Base-by-base conservation (phyloP, 2,329 filamentous ascomycete species). In the Fusarium irregulare region DNA sequence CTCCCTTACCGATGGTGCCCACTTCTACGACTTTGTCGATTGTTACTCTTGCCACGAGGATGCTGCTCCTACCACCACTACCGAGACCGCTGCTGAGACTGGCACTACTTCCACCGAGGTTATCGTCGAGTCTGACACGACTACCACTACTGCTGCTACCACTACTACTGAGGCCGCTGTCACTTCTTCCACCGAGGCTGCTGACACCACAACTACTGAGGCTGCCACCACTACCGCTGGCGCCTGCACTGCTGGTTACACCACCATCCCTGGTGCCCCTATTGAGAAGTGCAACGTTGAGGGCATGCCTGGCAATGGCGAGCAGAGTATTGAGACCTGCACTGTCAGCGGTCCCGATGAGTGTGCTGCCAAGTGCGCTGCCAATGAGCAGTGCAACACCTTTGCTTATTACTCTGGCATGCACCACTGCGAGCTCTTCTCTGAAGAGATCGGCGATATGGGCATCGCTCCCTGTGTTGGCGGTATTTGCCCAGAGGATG, bases 31-130 rank as follows among this genome's bases (percentile, higher is more conserved):
- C 56, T 28, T 59, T 23, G 28, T 28, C 6, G n/a, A 18, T 20
- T 63, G 60, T 34, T 63, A 47, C n/a, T 41, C 60, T 34, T 63
- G 60, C 14, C 18, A 41, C 13, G 56, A 61, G 44, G 45, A 40
- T 14, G 58, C 34, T 59, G 14, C 18, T 48, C 28, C 45, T 45
- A 61, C 60, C 16, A 57, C 55, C 5, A 41, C 54, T 7, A 28
- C 51, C 12, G 28, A 46, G 28, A 21, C 51, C 32, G 40, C 40
- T 34, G 12, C 53, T 21, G 27, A 21, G 37, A 23, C 20, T 42
- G 34, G 41, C 4, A 44, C 42, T 28, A 13, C 42, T 37, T 37
- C 53, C 21, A 42, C 50, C 11, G 51, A 46, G 28, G 4, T 42
- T 7, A 46, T 42, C n/a, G n/a, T 23, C 11, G 48, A 51, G 32